phyloP scores from a whole-genome alignment of 225 moss, liverwort and hornwort species.

The Marchantia paleacea region DNA sequence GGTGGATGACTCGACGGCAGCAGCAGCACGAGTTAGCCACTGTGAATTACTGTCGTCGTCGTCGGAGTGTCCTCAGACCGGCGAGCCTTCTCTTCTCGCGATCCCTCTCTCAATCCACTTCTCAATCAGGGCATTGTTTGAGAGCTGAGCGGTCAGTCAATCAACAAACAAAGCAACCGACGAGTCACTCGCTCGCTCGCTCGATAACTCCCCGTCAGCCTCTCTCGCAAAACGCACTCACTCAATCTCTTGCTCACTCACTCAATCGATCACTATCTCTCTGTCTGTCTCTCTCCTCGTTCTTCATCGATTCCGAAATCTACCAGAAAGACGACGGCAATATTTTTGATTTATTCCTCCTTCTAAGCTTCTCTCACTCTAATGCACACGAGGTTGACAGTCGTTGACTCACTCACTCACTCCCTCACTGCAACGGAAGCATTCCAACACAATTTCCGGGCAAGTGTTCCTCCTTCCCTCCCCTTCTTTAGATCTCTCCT shows the following conservation, averaged over 20 bases:
- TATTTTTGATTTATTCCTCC: not conserved
- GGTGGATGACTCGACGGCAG: no score
- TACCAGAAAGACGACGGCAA: not conserved
- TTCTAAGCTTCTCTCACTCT: not conserved
- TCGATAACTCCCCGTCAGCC: no score
- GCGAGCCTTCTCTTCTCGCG: slow-evolving; percentile 13
- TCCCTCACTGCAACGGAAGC: not conserved
- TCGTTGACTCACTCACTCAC: not conserved
- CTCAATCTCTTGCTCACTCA: no score
- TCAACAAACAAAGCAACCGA: not conserved
- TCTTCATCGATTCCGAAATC: not conserved
- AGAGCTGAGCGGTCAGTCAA: not conserved
- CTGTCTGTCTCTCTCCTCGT: not conserved
- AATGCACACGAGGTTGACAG: not conserved
- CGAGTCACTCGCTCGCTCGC: no score
- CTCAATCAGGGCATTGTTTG: not conserved
- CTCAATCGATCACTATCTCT: no score
- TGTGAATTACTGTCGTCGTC: no score
- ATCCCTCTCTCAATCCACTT: slow-evolving; percentile 15
- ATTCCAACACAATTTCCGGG: not conserved
- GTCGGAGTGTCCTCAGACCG: no score
- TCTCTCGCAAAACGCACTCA: no score
- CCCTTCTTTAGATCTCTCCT: not conserved
- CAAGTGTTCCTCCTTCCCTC: not conserved
- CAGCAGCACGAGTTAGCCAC: slow-evolving; percentile 2